Conservation (phyloP, 805 yeast species). For the Lipomyces starkeyi region DNA sequence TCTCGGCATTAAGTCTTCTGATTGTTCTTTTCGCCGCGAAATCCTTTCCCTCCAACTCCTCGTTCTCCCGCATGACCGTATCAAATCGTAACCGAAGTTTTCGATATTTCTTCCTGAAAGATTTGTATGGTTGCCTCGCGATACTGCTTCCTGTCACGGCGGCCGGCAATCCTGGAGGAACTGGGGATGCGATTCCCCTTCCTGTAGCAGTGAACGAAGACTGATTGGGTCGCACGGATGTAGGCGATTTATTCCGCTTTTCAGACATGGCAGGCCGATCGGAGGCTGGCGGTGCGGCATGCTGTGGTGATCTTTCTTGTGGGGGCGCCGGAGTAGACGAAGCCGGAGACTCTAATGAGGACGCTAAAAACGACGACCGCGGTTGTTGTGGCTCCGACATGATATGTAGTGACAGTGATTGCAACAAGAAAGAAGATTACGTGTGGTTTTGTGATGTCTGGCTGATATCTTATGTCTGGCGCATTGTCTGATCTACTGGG, state of each 20-base stretch:
- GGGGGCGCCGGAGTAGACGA: neutral
- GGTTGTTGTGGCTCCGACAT: neutral
- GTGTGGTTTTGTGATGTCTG: neutral
- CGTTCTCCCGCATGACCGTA: constrained; percentile 27
- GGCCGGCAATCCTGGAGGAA: neutral
- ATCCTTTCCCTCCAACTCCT: constrained; percentile 26
- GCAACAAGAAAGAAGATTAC: neutral
- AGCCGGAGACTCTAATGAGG: neutral
- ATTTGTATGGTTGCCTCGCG: constrained; percentile 32
- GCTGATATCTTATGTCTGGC: neutral
- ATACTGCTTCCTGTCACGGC: constrained; percentile 5
- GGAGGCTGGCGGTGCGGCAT: neutral
- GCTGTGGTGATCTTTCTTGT: neutral
- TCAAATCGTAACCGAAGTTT: constrained; percentile 33
- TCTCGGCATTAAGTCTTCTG: constrained; percentile 32
- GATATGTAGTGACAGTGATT: neutral
- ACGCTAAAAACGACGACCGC: neutral
- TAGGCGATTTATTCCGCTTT: neutral
- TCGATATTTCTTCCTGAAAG: constrained; percentile 37
- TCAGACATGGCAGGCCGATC: neutral
- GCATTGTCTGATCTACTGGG: too few relatives aligned
- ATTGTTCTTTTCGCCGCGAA: constrained; percentile 26
- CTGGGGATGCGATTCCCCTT: neutral
- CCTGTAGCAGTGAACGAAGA: neutral
- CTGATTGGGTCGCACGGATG: neutral